A percentile compares a stretch with the other conserved stretches of the same genome.
Evolutionary conservation across 2,329 filamentous ascomycete species (phyloP).

Genomic region (Acrocalymma vagum): DNA sequence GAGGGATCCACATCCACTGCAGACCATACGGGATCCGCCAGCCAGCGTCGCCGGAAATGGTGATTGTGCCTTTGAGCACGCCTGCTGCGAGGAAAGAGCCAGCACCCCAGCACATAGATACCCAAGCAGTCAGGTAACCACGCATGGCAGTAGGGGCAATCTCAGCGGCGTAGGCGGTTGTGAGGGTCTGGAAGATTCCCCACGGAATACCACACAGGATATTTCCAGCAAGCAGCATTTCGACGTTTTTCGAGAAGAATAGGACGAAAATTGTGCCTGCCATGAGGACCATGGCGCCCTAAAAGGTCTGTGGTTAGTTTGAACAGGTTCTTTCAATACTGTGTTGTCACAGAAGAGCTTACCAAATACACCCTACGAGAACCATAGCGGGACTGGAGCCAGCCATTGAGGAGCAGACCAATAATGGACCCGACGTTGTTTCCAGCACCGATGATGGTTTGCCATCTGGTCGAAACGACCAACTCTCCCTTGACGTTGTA

Average conservation of each 20-base stretch:
- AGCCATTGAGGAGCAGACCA: constrained; percentile 51
- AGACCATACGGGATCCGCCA: constrained; percentile 70
- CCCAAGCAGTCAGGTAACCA: constrained; percentile 63
- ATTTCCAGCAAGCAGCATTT: constrained; percentile 58
- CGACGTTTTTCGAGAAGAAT: constrained; percentile 51
- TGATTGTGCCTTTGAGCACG: constrained; percentile 70
- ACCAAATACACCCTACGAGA: constrained; percentile 50
- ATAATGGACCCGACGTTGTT: constrained; percentile 47
- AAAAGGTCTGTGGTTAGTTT: constrained; percentile 8
- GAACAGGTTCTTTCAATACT: constrained; percentile 11
- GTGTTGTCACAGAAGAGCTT: constrained; percentile 38
- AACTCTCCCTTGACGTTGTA: constrained; percentile 36
- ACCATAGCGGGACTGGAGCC: constrained; percentile 48
- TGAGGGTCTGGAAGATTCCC: constrained; percentile 53
- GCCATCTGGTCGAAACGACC: constrained; percentile 49
- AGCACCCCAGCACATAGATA: constrained; percentile 77
- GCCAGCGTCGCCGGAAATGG: constrained; percentile 68
- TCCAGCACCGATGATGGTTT: constrained; percentile 51
- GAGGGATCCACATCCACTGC: constrained; percentile 75
- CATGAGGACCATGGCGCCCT: constrained; percentile 28
- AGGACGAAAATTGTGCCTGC: constrained; percentile 46
- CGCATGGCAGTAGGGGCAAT: constrained; percentile 59
- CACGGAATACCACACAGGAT: constrained; percentile 59
- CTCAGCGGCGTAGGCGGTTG: constrained; percentile 73
- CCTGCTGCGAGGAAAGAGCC: constrained; percentile 74